Percentiles rank a stretch among this genome's conserved stretches.
Evolutionary conservation across 2,329 filamentous ascomycete genomes (phyloP).

Genomic region (Hypomyces rosellus): DNA sequence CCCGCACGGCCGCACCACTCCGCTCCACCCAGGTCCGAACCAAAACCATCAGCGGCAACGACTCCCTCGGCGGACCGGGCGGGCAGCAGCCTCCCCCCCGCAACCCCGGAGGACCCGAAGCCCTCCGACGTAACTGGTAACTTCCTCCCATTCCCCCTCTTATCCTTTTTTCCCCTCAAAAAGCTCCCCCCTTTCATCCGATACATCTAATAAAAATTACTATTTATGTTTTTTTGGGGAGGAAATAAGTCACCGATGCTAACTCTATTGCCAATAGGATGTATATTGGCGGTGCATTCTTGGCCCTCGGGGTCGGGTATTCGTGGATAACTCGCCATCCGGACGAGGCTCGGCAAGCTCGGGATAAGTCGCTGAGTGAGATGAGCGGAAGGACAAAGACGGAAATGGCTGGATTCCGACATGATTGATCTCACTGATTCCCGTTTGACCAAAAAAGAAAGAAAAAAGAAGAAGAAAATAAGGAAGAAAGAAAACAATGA

Average conservation of each 20-base stretch:
- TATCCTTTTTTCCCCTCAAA: too few relatives aligned
- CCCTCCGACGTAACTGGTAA: slow-evolving; percentile 25
- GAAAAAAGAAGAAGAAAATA: not conserved
- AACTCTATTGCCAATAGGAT: slow-evolving; percentile 17
- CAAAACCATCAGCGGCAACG: slow-evolving; percentile 7
- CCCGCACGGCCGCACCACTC: not conserved
- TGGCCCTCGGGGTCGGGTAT: slow-evolving; percentile 20
- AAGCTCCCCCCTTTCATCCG: not conserved
- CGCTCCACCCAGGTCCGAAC: not conserved
- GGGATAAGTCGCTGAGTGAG: slow-evolving; percentile 19
- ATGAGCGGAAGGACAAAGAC: slow-evolving; percentile 25
- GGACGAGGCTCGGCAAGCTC: slow-evolving; percentile 8
- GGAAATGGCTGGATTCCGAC: slow-evolving; percentile 24
- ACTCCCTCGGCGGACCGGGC: slow-evolving; percentile 28
- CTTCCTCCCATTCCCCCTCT: not conserved
- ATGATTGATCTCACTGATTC: slow-evolving; percentile 15
- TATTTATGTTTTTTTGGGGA: slow-evolving; percentile 12
- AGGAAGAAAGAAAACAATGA: too few relatives aligned
- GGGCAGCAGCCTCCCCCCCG: slow-evolving; percentile 25
- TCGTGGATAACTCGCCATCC: slow-evolving; percentile 22
- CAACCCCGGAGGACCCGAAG: slow-evolving; percentile 24
- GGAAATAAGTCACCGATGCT: not conserved
- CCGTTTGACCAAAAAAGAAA: too few relatives aligned
- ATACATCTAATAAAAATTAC: too few relatives aligned
- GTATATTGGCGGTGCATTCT: slow-evolving; percentile 22